Conservation (phyloP, 257 asterid genomes). For the Solanum lignicaule region DNA sequence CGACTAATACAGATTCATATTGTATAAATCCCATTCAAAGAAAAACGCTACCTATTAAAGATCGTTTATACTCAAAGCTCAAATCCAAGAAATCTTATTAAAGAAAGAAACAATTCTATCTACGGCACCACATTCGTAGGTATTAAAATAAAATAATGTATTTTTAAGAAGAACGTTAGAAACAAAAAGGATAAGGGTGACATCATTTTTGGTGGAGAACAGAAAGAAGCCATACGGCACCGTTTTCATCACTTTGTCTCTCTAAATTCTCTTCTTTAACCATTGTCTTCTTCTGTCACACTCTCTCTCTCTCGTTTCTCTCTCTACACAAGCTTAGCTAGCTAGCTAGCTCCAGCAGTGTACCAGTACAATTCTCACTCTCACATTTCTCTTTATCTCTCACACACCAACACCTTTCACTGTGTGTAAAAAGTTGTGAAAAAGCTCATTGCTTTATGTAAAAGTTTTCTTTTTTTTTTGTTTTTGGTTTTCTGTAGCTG, state of each 20-base stretch:
- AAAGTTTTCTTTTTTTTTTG: not conserved
- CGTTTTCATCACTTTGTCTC: not conserved
- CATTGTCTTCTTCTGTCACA: slow-evolving; percentile 2
- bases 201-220: not conserved
- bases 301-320: not conserved
- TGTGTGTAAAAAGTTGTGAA: not conserved
- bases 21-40: too few species aligned
- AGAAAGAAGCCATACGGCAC: not conserved
- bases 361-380: not conserved
- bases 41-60: too few species aligned
- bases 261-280: not conserved
- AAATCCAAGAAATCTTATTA: too few species aligned
- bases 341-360: not conserved
- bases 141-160: too few species aligned
- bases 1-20: too few species aligned
- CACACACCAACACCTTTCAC: slow-evolving; percentile 6
- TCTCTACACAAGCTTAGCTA: not conserved
- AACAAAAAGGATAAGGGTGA: not conserved
- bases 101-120: too few species aligned
- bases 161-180: not conserved
- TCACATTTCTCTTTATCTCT: not conserved
- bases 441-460: not conserved
- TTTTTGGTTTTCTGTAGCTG: not conserved
- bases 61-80: too few species aligned
- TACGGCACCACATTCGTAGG: too few species aligned